These are phyloP conservation scores for Petunia axillaris DNA, from an alignment of 257 asterid genomes.

Conservation along the genomic window DNA sequence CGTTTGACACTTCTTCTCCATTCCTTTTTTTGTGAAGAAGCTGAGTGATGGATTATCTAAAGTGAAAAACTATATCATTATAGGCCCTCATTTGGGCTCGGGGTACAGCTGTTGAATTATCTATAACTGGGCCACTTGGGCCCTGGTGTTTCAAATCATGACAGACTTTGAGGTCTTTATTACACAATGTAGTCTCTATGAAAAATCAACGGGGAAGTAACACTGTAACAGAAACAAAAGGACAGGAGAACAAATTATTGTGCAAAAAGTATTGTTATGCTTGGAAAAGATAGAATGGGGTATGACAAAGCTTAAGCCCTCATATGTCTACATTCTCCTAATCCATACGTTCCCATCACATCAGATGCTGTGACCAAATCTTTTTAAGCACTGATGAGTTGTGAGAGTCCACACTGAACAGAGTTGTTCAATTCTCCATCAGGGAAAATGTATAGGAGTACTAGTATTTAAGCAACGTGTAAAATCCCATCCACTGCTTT, in stretches of 20 bases:
- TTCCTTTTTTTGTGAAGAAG: neutral
- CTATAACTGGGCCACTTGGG: neutral
- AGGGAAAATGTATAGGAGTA: no score
- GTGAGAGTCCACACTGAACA: neutral
- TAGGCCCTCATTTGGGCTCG: neutral
- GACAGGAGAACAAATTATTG: neutral
- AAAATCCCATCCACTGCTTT: no score
- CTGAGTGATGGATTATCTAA: neutral
- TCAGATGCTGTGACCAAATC: constrained; percentile 29
- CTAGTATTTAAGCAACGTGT: no score
- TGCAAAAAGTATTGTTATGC: constrained; percentile 16
- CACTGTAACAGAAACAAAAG: neutral
- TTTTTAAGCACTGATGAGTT: neutral
- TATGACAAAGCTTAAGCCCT: neutral
- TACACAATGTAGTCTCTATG: constrained; percentile 10
- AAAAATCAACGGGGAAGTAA: neutral
- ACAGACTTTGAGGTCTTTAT: neutral
- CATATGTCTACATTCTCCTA: constrained; percentile 42
- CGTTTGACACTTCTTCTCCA: neutral
- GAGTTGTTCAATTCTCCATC: no score
- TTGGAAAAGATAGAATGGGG: constrained; percentile 22
- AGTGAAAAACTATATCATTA: no score
- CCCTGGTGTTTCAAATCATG: constrained; percentile 2
- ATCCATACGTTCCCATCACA: constrained; percentile 35
- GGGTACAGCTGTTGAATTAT: neutral